phyloP scores from a whole-genome alignment of 202 grass and related monocot genomes.

The Saccharum hybrid region DNA sequence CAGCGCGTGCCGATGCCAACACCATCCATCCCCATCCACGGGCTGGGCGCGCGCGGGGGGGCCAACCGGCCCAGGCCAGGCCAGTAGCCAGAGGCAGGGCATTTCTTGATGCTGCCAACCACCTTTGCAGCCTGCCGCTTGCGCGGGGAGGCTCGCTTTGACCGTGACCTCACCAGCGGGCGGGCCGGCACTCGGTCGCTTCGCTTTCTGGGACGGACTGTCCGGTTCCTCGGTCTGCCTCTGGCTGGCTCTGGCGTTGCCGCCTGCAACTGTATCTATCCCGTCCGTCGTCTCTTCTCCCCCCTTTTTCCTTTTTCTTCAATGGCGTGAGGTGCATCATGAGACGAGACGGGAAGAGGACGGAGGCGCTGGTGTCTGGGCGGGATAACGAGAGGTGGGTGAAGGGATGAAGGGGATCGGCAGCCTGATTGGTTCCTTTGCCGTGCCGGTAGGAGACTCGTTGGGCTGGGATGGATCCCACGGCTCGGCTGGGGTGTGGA shows the following conservation, averaged over 20 bases:
- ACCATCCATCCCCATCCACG: no score
- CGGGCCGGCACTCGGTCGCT: background rate
- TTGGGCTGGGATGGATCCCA: constrained; percentile 36
- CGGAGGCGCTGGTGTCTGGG: no score
- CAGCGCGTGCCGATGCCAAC: constrained; percentile 25
- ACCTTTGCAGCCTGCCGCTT: constrained; percentile 30
- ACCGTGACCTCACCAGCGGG: constrained; percentile 45
- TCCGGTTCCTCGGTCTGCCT: constrained; percentile 17
- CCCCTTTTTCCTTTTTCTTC: background rate
- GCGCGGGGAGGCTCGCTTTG: constrained; percentile 36
- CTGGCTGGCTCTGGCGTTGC: background rate
- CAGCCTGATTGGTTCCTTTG: constrained; percentile 34
- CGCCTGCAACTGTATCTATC: background rate
- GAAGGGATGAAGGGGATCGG: background rate
- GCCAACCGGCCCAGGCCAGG: background rate
- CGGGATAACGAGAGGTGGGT: constrained; percentile 8
- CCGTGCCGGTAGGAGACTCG: constrained; percentile 38
- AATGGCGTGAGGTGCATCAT: constrained; percentile 7
- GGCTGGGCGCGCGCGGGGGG: background rate
- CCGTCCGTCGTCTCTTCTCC: no score
- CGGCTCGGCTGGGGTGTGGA: background rate
- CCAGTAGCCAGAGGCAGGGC: constrained; percentile 29
- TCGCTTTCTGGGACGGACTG: constrained; percentile 44
- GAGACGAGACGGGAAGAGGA: background rate
- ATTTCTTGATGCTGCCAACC: constrained; percentile 60